Base-by-base conservation (phyloP, 345 rosid species). In the Euphorbia pulcherrima region DNA sequence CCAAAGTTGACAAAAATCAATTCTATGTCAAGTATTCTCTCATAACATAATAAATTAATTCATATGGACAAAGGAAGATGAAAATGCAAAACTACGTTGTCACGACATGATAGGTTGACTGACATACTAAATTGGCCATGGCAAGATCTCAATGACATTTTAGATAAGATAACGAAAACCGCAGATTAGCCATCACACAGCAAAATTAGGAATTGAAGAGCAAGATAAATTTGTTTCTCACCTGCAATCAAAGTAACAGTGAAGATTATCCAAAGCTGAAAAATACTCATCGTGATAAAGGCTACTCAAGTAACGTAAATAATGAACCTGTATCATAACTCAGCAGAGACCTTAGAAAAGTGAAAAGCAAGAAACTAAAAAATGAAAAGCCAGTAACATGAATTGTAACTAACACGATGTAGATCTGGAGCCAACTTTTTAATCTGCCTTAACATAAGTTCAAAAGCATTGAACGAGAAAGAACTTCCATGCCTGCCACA, bases 191-290 rank as follows among this genome's bases (percentile, higher is more conserved):
- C 26, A 21, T 12, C 28, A 40, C 18, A 18, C 23, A 40, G n/a
- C 28, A 39, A 21, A 46, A 55, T 55, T 55, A 52, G 4, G 44
- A 60, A 62, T 39, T 39, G 39, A 23, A 27, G n/a, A 2, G 67
- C 18, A 40, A 17, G 53, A 6, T 58, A 40, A 51, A 70, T 62
- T 39, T 47, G 47, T 65, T 20, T 12, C 29, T 85, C 74, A 94
- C 99, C 99, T 94, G 79, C 86, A 91, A 78, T 94, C 99, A 70
- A 94, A 94, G 76, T 89, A 91, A 72, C 90, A 83, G 71, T 84
- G 95, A 72, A 94, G 95, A 74, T 83, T 88, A 78, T 94, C 97
- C 85, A 91, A 65, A 74, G 99, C 95, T 80, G 90, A 78, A 82
- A 92, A 81, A 82, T 89, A 91, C 75, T 94, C 99, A 58, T 91